Evolutionary conservation across 345 rosid species (phyloP).

Genomic region (Schrenkiella parvula): DNA sequence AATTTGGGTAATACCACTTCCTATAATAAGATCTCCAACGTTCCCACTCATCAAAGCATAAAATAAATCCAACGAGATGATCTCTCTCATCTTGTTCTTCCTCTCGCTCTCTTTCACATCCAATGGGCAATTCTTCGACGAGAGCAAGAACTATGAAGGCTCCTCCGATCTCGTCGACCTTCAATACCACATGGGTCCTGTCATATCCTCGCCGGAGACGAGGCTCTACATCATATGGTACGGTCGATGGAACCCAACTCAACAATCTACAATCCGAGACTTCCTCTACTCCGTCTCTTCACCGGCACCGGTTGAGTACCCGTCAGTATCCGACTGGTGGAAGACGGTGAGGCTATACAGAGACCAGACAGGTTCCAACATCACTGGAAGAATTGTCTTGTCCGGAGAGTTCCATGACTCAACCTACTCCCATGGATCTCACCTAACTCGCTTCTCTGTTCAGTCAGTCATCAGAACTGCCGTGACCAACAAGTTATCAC

Average conservation of each 20-base stretch:
- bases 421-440: conserved; percentile 83
- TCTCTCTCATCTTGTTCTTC: conserved; percentile 10
- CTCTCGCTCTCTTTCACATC: conserved; percentile 13
- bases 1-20: not conserved
- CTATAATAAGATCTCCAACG: conserved; percentile 6
- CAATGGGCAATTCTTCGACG: conserved; percentile 32
- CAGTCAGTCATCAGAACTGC: conserved; percentile 82
- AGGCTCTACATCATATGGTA: conserved; percentile 82
- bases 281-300: conserved; percentile 72
- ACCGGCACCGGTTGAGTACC: conserved; percentile 38
- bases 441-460: conserved; percentile 70
- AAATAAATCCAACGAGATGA: conserved; percentile 6
- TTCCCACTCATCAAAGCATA: not conserved
- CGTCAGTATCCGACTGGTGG: conserved; percentile 96
- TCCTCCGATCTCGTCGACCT: conserved; percentile 79
- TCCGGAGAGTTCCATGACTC: conserved; percentile 87
- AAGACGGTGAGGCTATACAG: conserved; percentile 72
- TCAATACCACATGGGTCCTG: conserved; percentile 93
- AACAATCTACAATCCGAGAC: conserved; percentile 79
- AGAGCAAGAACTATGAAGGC: conserved; percentile 84
- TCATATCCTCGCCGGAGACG: conserved; percentile 70
- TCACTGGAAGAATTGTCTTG: conserved; percentile 44
- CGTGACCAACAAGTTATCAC: conserved; percentile 58
- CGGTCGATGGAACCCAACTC: conserved; percentile 67
- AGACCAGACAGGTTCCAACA: conserved; percentile 75